Conservation (phyloP, 179 eudicot species). For the Drosera spatulata region DNA sequence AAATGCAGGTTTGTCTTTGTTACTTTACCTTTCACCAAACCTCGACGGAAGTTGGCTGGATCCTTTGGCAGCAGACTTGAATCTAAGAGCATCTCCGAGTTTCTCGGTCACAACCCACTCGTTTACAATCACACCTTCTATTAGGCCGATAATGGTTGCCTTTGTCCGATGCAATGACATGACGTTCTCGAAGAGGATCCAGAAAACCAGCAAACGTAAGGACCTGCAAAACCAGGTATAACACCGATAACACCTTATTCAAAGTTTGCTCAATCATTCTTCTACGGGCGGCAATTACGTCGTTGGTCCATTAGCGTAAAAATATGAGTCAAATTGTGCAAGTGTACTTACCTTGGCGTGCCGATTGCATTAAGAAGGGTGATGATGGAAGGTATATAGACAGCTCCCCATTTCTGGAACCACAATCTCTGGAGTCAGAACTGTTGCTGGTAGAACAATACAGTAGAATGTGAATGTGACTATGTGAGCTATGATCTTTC, state of each 20-base stretch:
- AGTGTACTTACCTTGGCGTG: conserved; percentile 34
- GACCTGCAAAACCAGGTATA: conserved; percentile 17
- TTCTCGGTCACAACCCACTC: conserved; percentile 98
- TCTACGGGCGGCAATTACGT: background rate
- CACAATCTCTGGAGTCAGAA: conserved; percentile 42
- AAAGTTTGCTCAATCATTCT: background rate
- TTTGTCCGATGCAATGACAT: conserved; percentile 46
- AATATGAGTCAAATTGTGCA: too few species aligned
- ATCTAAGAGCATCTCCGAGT: conserved; percentile 68
- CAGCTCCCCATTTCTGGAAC: conserved; percentile 48
- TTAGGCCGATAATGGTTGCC: conserved; percentile 53
- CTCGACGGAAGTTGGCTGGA: conserved; percentile 4
- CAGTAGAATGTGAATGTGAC: conserved; percentile 53
- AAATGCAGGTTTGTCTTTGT: too few species aligned
- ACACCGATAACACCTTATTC: too few species aligned
- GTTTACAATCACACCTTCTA: conserved; percentile 70
- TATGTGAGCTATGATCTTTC: conserved; percentile 50
- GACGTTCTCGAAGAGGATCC: conserved; percentile 45
- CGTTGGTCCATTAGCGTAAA: too few species aligned
- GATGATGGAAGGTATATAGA: conserved; percentile 50
- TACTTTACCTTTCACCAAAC: too few species aligned
- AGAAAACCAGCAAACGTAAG: conserved; percentile 32
- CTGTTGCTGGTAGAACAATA: conserved; percentile 35
- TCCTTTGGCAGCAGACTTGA: conserved; percentile 29
- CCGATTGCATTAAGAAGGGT: conserved; percentile 54